Evolutionary conservation across 2,329 filamentous ascomycete species (phyloP).

Genomic region (Plenodomus biglobosus): DNA sequence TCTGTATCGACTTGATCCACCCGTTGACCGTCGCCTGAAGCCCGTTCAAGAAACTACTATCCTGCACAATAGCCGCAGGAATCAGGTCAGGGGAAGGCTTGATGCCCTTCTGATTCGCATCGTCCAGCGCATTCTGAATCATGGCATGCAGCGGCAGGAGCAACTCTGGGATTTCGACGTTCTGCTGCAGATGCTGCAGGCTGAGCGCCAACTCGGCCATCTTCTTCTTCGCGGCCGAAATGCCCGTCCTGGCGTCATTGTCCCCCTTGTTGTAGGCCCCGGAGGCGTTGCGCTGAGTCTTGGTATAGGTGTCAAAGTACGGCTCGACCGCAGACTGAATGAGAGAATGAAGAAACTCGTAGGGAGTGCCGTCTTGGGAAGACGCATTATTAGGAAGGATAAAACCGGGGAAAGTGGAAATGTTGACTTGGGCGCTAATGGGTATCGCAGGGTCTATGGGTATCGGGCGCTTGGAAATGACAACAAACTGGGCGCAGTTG

Average conservation of each 20-base stretch:
- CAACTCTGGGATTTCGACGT: conserved; percentile 94
- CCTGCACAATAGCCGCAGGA: conserved; percentile 72
- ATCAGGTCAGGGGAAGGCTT: conserved; percentile 79
- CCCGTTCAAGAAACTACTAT: conserved; percentile 90
- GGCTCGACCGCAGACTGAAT: conserved; percentile 89
- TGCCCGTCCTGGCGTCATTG: conserved; percentile 87
- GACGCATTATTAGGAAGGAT: conserved; percentile 68
- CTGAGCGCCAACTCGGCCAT: conserved; percentile 92
- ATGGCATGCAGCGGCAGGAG: conserved; percentile 84
- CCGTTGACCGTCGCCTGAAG: conserved; percentile 91
- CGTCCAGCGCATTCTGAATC: conserved; percentile 81
- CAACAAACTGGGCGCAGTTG: conserved; percentile 81
- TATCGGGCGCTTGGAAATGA: conserved; percentile 84
- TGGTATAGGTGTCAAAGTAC: conserved; percentile 96
- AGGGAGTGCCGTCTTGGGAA: conserved; percentile 79
- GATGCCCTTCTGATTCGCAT: conserved; percentile 66
- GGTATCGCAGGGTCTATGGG: conserved; percentile 83
- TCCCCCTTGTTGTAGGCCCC: conserved; percentile 71
- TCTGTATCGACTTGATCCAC: conserved; percentile 98
- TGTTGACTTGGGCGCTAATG: conserved; percentile 84
- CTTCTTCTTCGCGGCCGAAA: conserved; percentile 96
- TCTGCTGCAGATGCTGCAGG: conserved; percentile 89
- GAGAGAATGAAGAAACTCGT: conserved; percentile 88
- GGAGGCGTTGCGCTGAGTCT: conserved; percentile 52
- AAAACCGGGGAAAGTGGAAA: conserved; percentile 86